Conservation (phyloP, 2,329 filamentous ascomycete genomes). For the Ascochyta rabiei region DNA sequence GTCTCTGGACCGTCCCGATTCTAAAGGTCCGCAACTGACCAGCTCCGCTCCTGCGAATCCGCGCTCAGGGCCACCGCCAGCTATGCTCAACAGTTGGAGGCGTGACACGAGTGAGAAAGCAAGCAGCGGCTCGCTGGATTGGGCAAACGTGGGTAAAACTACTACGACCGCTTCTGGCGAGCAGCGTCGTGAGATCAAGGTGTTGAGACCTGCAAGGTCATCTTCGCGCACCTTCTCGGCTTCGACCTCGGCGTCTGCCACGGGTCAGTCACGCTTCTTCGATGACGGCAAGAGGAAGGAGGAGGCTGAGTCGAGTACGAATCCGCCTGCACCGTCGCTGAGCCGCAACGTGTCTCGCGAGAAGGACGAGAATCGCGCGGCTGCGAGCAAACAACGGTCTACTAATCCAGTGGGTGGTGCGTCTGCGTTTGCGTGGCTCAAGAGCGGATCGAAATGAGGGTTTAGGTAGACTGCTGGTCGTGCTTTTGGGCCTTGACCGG, state of each 20-base stretch:
- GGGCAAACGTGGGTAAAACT: constrained; percentile 61
- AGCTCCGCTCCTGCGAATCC: constrained; percentile 26
- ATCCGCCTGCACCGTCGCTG: constrained; percentile 24
- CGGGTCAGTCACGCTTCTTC: constrained; percentile 55
- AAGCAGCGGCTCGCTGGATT: constrained; percentile 54
- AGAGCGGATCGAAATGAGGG: constrained; percentile 47
- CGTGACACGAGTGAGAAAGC: constrained; percentile 48
- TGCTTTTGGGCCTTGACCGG: not conserved
- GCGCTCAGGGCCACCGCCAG: constrained; percentile 47
- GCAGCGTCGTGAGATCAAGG: constrained; percentile 82
- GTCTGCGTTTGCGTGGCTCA: constrained; percentile 94
- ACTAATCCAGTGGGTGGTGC: constrained; percentile 90
- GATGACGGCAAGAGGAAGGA: constrained; percentile 53
- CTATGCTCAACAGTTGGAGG: constrained; percentile 57
- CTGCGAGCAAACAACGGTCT: constrained; percentile 59
- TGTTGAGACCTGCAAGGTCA: constrained; percentile 78
- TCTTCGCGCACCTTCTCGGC: constrained; percentile 56
- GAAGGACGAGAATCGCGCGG: constrained; percentile 44
- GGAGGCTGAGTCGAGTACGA: constrained; percentile 25
- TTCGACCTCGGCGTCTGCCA: constrained; percentile 31
- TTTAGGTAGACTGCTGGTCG: not conserved
- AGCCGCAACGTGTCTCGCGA: constrained; percentile 40
- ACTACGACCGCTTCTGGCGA: constrained; percentile 65
- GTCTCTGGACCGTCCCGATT: constrained; percentile 24
- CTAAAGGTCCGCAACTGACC: constrained; percentile 29